Evolutionary conservation across 495 filamentous ascomycete species (phyloP).

Genomic region (Filosporella fistucella): DNA sequence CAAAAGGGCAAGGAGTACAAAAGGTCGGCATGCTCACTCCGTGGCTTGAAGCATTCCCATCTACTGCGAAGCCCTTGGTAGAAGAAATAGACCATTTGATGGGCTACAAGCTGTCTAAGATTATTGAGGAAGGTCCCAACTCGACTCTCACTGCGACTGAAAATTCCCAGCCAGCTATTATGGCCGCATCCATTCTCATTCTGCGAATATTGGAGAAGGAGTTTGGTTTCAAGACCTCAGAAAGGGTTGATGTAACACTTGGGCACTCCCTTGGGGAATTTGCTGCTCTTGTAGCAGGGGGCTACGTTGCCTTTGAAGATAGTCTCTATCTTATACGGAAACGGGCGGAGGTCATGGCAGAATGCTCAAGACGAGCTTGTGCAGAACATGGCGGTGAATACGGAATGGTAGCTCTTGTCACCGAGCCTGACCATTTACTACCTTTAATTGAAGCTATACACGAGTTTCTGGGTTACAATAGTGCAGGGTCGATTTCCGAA

Average conservation of each 20-base stretch:
- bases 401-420: conserved; percentile 92
- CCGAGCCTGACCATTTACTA: conserved; percentile 68
- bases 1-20: conserved; percentile 91
- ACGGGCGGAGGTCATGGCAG: conserved; percentile 81
- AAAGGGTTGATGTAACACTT: conserved; percentile 73
- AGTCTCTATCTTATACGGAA: conserved; percentile 70
- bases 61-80: conserved; percentile 63
- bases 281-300: conserved; percentile 79
- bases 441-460: conserved; percentile 66
- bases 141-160: conserved; percentile 71
- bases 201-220: conserved; percentile 83
- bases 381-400: conserved; percentile 67
- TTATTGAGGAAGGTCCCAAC: conserved; percentile 78
- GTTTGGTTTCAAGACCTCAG: conserved; percentile 67
- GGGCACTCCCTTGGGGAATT: conserved; percentile 97
- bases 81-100: conserved; percentile 80
- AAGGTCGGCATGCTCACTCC: conserved; percentile 84
- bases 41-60: conserved; percentile 81
- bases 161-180: conserved; percentile 92
- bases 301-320: conserved; percentile 72
- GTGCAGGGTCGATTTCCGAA: conserved; percentile 61
- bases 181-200: conserved; percentile 88
- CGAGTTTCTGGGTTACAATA: conserved; percentile 71
- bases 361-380: conserved; percentile 60
- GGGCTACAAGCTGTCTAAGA: conserved; percentile 61